Evolutionary conservation across 257 asterid genomes (phyloP), one percentile per base, ranked within the genome.

Genomic region (Scutellaria minor): DNA sequence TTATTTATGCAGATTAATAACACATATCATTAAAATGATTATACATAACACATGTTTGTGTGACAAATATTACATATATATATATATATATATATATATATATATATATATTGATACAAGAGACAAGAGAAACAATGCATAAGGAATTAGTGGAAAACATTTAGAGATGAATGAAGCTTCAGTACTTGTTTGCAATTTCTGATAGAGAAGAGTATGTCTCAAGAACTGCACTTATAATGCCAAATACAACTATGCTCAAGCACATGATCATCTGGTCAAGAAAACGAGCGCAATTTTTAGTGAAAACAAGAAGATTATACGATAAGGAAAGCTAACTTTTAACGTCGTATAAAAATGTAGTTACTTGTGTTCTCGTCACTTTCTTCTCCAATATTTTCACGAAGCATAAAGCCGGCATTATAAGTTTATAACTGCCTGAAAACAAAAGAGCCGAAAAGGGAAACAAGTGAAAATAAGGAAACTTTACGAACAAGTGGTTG

Each of bases 401-500:
- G 66, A 81, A 88, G 81, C 96, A 92, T 70, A 88, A 75, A 40
- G 96, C 83, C 27, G 94, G 95, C 84, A 92, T 64, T 67, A 88
- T 81, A 22, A 90, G 62, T 9, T 64, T 67, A 88, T 81, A 22
- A 90, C 65, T 9, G 90, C 95, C 96, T 90, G 88, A 31, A 72
- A 41, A 63, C 22, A 50, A 77, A 64, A 42, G 27, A 24, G 27
- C 2, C 27, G 27, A 24, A 24, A 24, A 24, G 27, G 27, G 2
- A 24, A 24, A 1, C 1, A 2, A 24, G 27, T 24, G 27, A 24
- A 24, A 24, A 24, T 24, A 24, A 24, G 27, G 27, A 24, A 24
- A 24, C 27, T 24, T 24, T 24, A 0, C 27, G 27, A 24, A 24
- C 27, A 0, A 24, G 27, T 24, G 27, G 1, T 24, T 24, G 1